Evolutionary conservation across 2,329 filamentous ascomycete species (phyloP), one percentile per base, ranked within the genome.

Genomic region (Pezicula carpinea): DNA sequence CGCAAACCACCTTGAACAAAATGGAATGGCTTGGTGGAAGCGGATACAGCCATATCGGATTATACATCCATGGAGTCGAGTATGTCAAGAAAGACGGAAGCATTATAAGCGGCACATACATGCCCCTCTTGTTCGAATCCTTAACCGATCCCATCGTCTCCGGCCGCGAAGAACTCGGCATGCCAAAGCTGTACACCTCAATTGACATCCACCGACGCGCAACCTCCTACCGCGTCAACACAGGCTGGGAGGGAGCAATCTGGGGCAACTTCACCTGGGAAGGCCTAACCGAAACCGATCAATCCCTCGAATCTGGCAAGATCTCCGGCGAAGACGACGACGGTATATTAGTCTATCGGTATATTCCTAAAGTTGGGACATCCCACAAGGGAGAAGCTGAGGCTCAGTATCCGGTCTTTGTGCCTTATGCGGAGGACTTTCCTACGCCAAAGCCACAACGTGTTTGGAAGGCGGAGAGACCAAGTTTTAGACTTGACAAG

Each of bases 1-100:
- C 64, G 0, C 62, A 65, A 17, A 76, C 60, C 0, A 69, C 67
- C 1, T 60, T 79, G 2, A 60, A 66, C 32, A 72, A 74, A 0
- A 74, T 85, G 69, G 68, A 74, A 23, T 85, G 80, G 80, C 71
- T 85, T 0, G 79, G 76, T 3, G 80, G 80, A 2, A 63, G 65
- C 0, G 79, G 80, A 1, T 85, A 85, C 58, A 72, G 66, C 15
- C 72, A 75, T 53, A 65, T 80, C 13, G 80, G 79, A 0, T 68
- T 85, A 0, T 83, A 80, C 56, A 73, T 85, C 14, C 81, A 85
- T 50, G 80, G 77, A 0, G 75, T 84, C 1, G 63, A 80, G 50
- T 82, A 82, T 53, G 69, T 63, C 1, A 75, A 73, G 53, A 64
- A 69, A 2, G 59, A 76, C 45, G 77, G 78, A 1, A 64, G 65